Conservation (phyloP, 805 yeast genomes). For the Jamesozyma hellenica region DNA sequence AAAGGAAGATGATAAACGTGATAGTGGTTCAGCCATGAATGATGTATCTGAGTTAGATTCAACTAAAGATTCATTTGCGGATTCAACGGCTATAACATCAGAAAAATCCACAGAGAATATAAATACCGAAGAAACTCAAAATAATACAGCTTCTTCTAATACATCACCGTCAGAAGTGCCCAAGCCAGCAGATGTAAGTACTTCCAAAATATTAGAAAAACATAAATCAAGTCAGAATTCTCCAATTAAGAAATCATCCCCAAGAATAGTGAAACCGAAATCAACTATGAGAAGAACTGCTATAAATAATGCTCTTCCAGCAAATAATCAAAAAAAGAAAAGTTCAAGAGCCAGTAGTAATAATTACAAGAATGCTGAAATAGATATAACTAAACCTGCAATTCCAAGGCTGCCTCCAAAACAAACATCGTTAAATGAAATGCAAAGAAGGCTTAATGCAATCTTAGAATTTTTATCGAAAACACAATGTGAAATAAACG, state of each 20-base stretch:
- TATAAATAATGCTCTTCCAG: not conserved
- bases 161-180: too few species aligned
- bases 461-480: constrained; percentile 85
- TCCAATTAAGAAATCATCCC: not conserved
- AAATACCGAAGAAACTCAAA: too few species aligned
- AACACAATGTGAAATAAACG: constrained; percentile 72
- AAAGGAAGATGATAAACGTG: too few species aligned
- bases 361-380: constrained; percentile 24
- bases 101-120: too few species aligned
- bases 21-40: too few species aligned
- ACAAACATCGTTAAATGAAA: constrained; percentile 65
- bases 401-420: constrained; percentile 78
- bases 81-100: too few species aligned
- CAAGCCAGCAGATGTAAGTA: too few species aligned
- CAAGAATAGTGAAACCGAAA: not conserved
- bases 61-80: too few species aligned
- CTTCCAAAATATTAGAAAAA: not conserved
- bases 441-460: constrained; percentile 81
- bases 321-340: constrained; percentile 7
- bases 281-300: not conserved
- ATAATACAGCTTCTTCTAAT: too few species aligned
- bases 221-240: not conserved
- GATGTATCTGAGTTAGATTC: too few species aligned
- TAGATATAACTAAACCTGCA: constrained; percentile 57
- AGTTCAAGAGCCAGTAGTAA: constrained; percentile 9